These are phyloP conservation scores for Camellia granthamiana DNA, from an alignment of 148 eudicot species.

Conservation along the genomic window DNA sequence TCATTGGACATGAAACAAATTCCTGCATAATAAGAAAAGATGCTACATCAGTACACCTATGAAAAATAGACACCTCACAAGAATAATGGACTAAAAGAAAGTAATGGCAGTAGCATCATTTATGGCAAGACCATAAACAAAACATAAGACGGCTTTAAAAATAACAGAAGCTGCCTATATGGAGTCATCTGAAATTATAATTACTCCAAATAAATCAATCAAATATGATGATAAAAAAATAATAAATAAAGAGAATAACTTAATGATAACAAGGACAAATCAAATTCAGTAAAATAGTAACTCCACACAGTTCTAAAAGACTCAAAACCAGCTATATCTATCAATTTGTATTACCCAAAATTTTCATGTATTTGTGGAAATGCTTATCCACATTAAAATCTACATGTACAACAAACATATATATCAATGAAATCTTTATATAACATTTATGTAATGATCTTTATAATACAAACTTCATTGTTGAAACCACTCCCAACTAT, in stretches of 20 bases:
- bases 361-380: background rate
- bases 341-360: slow-evolving; percentile 4
- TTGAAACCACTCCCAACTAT: background rate
- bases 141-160: background rate
- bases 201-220: slow-evolving; percentile 3
- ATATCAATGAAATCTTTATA: background rate
- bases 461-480: background rate
- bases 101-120: background rate
- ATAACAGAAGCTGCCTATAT: background rate
- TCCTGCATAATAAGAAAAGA: slow-evolving; percentile 56
- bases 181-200: background rate
- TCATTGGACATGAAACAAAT: slow-evolving; percentile 97
- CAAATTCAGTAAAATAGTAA: background rate
- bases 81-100: background rate
- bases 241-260: background rate
- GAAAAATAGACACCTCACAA: background rate
- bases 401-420: background rate
- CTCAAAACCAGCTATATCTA: slow-evolving; percentile 3
- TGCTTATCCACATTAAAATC: background rate
- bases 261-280: background rate
- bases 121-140: background rate
- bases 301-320: background rate
- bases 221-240: background rate
- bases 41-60: slow-evolving; percentile 24
- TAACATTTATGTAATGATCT: background rate